Evolutionary conservation across 2,329 filamentous ascomycete genomes (phyloP).

Genomic region (Claviceps pazoutovae): DNA sequence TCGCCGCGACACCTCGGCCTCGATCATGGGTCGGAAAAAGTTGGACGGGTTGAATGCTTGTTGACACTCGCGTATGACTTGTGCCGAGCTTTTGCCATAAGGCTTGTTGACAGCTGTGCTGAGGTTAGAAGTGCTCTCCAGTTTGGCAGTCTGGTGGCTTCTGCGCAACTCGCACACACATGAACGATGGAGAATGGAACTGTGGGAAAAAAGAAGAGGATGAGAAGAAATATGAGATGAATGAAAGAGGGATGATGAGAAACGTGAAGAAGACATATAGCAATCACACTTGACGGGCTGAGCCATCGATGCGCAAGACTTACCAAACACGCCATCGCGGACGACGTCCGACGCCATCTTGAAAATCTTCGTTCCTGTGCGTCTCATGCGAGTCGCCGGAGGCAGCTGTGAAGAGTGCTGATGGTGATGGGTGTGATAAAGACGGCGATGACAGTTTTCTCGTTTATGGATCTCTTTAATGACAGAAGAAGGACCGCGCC

Average conservation of each 20-base stretch:
- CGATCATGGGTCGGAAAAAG: conserved; percentile 66
- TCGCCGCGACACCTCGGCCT: conserved; percentile 43
- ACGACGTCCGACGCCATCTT: conserved; percentile 41
- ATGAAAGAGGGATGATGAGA: neutral
- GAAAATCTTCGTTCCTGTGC: conserved; percentile 15
- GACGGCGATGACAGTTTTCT: neutral
- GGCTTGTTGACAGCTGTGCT: conserved; percentile 81
- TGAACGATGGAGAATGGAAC: too few species aligned
- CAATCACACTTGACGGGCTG: neutral
- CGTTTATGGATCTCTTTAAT: neutral
- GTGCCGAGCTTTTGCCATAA: conserved; percentile 70
- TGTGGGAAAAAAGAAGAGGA: neutral
- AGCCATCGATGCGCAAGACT: conserved; percentile 8
- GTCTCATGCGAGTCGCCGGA: conserved; percentile 18
- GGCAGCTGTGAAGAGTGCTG: neutral
- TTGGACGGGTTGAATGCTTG: conserved; percentile 66
- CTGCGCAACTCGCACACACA: too few species aligned
- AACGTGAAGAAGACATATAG: too few species aligned
- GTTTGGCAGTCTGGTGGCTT: too few species aligned
- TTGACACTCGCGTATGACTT: conserved; percentile 82
- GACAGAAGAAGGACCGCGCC: neutral
- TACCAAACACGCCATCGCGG: conserved; percentile 46
- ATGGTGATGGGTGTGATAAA: neutral
- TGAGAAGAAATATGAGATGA: neutral
- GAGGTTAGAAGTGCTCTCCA: too few species aligned